Evolutionary conservation across 768 basidiomycete genomes (phyloP).

Genomic region (Tulasnella sp.): DNA sequence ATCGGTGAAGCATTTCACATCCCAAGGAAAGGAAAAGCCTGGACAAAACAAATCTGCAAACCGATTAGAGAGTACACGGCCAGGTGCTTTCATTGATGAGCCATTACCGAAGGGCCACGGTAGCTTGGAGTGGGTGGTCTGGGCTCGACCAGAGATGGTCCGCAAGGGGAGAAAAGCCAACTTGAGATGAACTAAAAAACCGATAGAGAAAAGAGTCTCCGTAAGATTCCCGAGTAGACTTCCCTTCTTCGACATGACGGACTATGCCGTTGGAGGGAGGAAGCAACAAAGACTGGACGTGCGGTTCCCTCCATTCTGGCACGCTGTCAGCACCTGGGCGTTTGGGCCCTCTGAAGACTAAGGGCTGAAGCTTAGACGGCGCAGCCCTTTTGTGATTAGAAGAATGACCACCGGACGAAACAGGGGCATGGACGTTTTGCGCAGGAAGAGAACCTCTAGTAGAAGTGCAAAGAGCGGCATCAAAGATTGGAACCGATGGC

Average conservation of each 20-base stretch:
- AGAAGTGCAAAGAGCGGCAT: background rate
- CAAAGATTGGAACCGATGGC: background rate
- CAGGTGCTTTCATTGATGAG: conserved; percentile 18
- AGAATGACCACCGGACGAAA: background rate
- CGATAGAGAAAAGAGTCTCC: background rate
- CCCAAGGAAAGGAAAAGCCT: background rate
- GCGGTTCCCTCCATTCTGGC: background rate
- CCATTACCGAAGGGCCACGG: conserved; percentile 48
- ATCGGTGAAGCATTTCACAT: conserved; percentile 18
- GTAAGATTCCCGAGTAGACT: background rate
- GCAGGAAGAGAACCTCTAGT: background rate
- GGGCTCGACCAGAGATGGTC: conserved; percentile 51
- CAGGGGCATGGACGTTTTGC: background rate
- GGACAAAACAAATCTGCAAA: background rate
- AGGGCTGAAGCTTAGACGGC: background rate
- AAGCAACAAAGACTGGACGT: background rate
- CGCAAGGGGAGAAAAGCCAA: conserved; percentile 44
- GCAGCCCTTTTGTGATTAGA: background rate
- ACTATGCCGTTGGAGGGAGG: background rate
- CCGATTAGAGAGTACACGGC: background rate
- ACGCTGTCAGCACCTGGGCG: background rate
- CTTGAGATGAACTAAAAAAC: background rate
- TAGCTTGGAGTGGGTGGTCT: conserved; percentile 49
- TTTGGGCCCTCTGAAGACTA: background rate
- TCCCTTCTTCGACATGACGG: background rate